Percentiles rank a stretch among this genome's conserved stretches.
These are phyloP conservation scores for Kwoniella europaea DNA, from an alignment of 768 basidiomycete species.

Conservation along the genomic window DNA sequence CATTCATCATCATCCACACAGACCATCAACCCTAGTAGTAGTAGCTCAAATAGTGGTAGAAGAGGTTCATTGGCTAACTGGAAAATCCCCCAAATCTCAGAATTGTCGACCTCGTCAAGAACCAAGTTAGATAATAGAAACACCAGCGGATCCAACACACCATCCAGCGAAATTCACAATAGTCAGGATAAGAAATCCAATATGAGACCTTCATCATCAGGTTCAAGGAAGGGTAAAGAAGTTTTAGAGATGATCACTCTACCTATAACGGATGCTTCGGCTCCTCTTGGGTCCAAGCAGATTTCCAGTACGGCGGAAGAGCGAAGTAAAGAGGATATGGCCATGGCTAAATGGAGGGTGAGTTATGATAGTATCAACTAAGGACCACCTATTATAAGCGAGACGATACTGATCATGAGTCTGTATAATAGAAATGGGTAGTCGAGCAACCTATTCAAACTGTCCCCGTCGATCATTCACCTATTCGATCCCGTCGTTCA, in stretches of 20 bases:
- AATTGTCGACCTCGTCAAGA: background rate
- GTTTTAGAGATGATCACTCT: constrained; percentile 16
- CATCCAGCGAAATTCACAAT: background rate
- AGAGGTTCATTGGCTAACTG: constrained; percentile 11
- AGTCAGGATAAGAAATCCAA: background rate
- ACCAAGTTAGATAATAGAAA: background rate
- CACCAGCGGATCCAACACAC: constrained; percentile 3
- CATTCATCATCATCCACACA: background rate
- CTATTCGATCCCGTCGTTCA: constrained; percentile 12
- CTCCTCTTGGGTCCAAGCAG: background rate
- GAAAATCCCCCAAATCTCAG: constrained; percentile 6
- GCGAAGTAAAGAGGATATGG: constrained; percentile 38
- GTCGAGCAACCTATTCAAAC: constrained; percentile 35
- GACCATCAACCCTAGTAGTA: no score
- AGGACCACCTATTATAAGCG: background rate
- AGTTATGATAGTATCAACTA: constrained; percentile 10
- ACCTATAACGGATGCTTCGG: background rate
- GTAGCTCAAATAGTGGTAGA: constrained; percentile 1
- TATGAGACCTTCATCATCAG: constrained; percentile 15
- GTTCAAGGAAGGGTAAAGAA: constrained; percentile 29
- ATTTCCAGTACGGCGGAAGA: background rate
- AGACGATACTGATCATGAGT: background rate
- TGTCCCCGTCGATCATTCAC: constrained; percentile 12
- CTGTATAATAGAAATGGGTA: constrained; percentile 42
- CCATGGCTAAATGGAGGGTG: constrained; percentile 51